These are phyloP conservation scores for Metschnikowia reukaufii DNA, from an alignment of 805 yeast genomes.

Conservation along the genomic window DNA sequence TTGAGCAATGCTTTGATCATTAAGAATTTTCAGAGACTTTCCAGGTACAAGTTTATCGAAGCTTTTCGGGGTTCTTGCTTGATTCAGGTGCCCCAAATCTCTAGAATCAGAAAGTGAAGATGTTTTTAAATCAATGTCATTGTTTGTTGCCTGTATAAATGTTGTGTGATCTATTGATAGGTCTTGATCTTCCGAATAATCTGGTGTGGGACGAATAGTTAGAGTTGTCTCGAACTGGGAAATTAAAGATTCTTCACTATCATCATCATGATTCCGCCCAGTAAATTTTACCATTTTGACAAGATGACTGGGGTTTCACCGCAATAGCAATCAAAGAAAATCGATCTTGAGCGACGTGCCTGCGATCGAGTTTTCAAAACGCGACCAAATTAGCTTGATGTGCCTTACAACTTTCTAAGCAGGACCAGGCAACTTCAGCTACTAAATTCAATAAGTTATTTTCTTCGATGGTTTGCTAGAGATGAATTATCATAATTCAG, in stretches of 20 bases:
- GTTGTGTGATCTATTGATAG: slow-evolving; percentile 43
- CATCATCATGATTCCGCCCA: slow-evolving; percentile 13
- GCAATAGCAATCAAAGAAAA: background rate
- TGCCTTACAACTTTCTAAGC: background rate
- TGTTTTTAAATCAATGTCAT: slow-evolving; percentile 16
- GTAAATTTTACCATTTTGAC: slow-evolving; percentile 9
- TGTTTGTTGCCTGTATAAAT: slow-evolving; percentile 26
- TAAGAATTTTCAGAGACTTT: background rate
- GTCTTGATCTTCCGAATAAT: slow-evolving; percentile 31
- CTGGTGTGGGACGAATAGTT: slow-evolving; percentile 40
- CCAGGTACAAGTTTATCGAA: background rate
- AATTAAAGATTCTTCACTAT: slow-evolving; percentile 20
- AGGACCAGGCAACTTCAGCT: background rate
- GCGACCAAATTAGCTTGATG: background rate
- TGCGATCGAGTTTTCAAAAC: background rate
- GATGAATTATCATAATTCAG: too few species aligned
- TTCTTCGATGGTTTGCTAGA: too few species aligned
- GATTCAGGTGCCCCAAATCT: background rate
- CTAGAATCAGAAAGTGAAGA: background rate
- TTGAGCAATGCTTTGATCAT: background rate
- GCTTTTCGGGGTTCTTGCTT: background rate
- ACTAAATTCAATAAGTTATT: too few species aligned
- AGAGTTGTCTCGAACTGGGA: slow-evolving; percentile 47
- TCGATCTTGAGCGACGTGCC: background rate
- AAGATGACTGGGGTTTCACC: background rate